These are phyloP conservation scores for Extremus antarcticus DNA, from an alignment of 495 filamentous ascomycete species.

Conservation along the genomic window DNA sequence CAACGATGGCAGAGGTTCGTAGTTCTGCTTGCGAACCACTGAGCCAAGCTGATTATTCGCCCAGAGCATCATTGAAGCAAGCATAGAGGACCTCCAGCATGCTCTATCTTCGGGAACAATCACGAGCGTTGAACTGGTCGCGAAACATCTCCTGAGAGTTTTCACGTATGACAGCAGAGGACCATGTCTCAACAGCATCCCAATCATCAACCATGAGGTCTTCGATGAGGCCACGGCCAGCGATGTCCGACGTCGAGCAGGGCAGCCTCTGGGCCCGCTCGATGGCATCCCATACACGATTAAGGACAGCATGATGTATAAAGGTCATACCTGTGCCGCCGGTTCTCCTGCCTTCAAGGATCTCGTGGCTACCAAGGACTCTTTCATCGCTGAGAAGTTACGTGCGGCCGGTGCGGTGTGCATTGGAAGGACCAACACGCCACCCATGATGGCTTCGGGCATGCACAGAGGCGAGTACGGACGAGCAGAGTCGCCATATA, in stretches of 20 bases:
- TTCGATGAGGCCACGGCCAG: constrained; percentile 30
- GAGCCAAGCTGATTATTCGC: neutral
- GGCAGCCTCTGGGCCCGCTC: constrained; percentile 7
- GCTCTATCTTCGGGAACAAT: constrained; percentile 15
- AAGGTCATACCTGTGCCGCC: constrained; percentile 27
- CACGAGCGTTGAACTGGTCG: constrained; percentile 22
- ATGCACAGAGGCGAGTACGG: constrained; percentile 30
- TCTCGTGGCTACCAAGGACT: constrained; percentile 22
- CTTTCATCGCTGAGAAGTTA: constrained; percentile 22
- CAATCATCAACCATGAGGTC: constrained; percentile 25
- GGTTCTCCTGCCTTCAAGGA: constrained; percentile 28
- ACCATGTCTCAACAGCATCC: constrained; percentile 26
- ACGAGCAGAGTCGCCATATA: constrained; percentile 29
- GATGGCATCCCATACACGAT: constrained; percentile 31
- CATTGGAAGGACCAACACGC: constrained; percentile 32
- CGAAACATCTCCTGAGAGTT: constrained; percentile 23
- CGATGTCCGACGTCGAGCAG: constrained; percentile 23
- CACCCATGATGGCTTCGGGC: constrained; percentile 30
- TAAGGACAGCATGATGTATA: constrained; percentile 29
- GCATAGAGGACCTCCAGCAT: constrained; percentile 19
- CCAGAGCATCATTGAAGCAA: constrained; percentile 23
- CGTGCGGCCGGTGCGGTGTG: constrained; percentile 25
- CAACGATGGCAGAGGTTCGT: neutral
- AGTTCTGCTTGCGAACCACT: neutral
- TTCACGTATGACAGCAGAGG: constrained; percentile 21